These are phyloP conservation scores for Arabis hirsuta DNA, from an alignment of 345 rosid species.

Conservation along the genomic window DNA sequence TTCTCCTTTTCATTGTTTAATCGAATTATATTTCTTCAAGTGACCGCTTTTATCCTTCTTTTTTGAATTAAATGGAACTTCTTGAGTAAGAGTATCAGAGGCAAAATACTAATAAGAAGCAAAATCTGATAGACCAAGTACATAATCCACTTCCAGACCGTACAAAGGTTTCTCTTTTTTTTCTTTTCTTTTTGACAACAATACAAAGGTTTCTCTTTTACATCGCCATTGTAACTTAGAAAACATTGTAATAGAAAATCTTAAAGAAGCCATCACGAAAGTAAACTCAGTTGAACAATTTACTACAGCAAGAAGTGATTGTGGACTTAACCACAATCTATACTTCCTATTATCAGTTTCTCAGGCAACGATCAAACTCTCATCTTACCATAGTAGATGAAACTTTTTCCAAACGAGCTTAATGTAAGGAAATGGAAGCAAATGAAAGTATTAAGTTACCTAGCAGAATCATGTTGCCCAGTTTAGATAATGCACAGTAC, in stretches of 20 bases:
- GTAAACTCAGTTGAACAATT: background rate
- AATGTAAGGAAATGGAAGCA: slow-evolving; percentile 1
- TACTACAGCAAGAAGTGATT: background rate
- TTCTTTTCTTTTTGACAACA: slow-evolving; percentile 9
- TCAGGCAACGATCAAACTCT: slow-evolving; percentile 1
- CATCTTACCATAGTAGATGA: slow-evolving; percentile 2
- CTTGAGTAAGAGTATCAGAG: background rate
- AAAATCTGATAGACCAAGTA: background rate
- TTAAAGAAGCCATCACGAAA: background rate
- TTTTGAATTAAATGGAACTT: background rate
- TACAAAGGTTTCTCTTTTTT: slow-evolving; percentile 15
- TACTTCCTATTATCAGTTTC: slow-evolving; percentile 7
- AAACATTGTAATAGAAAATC: background rate
- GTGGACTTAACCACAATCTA: background rate
- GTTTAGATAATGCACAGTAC: slow-evolving; percentile 1
- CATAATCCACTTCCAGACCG: background rate
- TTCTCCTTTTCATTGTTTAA: background rate
- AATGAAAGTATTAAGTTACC: background rate
- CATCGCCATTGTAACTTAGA: background rate
- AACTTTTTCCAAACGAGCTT: background rate
- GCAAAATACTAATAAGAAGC: background rate
- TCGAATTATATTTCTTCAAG: background rate
- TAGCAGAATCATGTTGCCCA: background rate
- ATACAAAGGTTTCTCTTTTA: slow-evolving; percentile 1
- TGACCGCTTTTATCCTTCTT: background rate